Conservation (phyloP, 768 basidiomycete genomes). For the Leccinum longicurvipes region DNA sequence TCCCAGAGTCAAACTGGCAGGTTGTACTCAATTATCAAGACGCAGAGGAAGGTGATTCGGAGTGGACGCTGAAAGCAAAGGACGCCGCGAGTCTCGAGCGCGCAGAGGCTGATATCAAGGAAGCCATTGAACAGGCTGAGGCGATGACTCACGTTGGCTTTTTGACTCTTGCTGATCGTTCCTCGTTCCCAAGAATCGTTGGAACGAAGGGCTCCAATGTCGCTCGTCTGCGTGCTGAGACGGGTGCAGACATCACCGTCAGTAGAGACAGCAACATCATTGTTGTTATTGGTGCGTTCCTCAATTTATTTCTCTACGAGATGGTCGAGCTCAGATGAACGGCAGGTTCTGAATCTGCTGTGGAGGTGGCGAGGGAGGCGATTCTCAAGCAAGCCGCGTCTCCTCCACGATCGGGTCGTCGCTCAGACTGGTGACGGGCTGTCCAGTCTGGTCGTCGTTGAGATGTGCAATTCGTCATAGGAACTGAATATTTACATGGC, state of each 20-base stretch:
- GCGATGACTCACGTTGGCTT: slow-evolving; percentile 78
- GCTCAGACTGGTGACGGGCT: slow-evolving; percentile 4
- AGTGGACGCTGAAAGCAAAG: slow-evolving; percentile 81
- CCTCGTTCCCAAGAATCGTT: slow-evolving; percentile 89
- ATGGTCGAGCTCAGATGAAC: slow-evolving; percentile 5
- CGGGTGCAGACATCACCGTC: slow-evolving; percentile 89
- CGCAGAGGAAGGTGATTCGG: slow-evolving; percentile 77
- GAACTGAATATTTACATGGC: slow-evolving; percentile 22
- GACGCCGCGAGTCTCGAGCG: slow-evolving; percentile 76
- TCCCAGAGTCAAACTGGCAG: slow-evolving; percentile 64
- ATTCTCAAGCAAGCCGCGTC: slow-evolving; percentile 59
- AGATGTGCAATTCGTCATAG: slow-evolving; percentile 4
- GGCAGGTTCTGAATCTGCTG: slow-evolving; percentile 64
- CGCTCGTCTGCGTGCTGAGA: slow-evolving; percentile 80
- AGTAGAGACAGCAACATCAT: slow-evolving; percentile 86
- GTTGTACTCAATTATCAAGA: slow-evolving; percentile 75
- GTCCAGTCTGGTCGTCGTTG: background rate
- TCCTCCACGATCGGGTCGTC: slow-evolving; percentile 18
- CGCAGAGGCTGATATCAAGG: slow-evolving; percentile 62
- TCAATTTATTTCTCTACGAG: background rate
- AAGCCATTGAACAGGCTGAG: slow-evolving; percentile 70
- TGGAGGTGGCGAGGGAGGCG: slow-evolving; percentile 71
- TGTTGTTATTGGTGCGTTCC: slow-evolving; percentile 68
- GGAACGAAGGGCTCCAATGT: slow-evolving; percentile 91
- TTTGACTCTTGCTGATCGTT: slow-evolving; percentile 78